A percentile compares a stretch with the other conserved stretches of the same genome.
phyloP scores from a whole-genome alignment of 1,139 yeast genomes.

The Hansenula sp. region DNA sequence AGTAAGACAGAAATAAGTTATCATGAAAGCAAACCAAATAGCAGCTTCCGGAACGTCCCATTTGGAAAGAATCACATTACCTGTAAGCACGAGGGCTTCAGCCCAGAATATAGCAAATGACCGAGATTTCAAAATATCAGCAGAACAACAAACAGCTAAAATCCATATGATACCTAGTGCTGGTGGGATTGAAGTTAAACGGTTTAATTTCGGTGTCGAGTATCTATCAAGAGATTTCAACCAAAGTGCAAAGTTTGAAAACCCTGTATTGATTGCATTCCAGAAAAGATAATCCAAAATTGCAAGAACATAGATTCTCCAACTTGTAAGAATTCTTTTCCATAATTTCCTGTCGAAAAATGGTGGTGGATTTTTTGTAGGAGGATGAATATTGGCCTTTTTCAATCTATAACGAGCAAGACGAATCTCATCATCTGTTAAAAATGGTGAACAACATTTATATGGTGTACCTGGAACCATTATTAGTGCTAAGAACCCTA shows the following conservation, averaged over 20 bases:
- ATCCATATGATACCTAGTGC: slow-evolving; percentile 31
- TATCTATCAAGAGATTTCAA: slow-evolving; percentile 27
- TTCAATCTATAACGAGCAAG: slow-evolving; percentile 25
- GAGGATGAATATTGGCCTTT: slow-evolving; percentile 11
- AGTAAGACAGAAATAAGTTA: slow-evolving; percentile 28
- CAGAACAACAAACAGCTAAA: slow-evolving; percentile 25
- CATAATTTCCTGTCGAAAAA: slow-evolving; percentile 32
- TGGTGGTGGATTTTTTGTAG: slow-evolving; percentile 7
- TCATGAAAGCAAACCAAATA: slow-evolving; percentile 31
- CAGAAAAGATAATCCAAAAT: slow-evolving; percentile 50
- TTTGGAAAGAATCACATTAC: background rate
- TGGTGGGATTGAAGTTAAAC: slow-evolving; percentile 30
- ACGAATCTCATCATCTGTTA: slow-evolving; percentile 33
- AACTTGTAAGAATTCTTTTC: slow-evolving; percentile 39
- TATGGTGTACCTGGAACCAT: slow-evolving; percentile 54
- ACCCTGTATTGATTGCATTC: slow-evolving; percentile 36
- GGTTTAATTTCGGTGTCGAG: slow-evolving; percentile 28
- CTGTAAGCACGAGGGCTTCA: slow-evolving; percentile 25
- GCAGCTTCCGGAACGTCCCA: slow-evolving; percentile 22
- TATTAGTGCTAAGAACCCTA: slow-evolving; percentile 40
- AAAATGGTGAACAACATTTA: slow-evolving; percentile 18
- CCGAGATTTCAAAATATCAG: slow-evolving; percentile 26
- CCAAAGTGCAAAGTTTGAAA: slow-evolving; percentile 30
- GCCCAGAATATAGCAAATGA: slow-evolving; percentile 41
- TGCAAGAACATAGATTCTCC: slow-evolving; percentile 45